phyloP scores from a whole-genome alignment of 768 basidiomycete genomes.

The Leucocoprinus sp. region DNA sequence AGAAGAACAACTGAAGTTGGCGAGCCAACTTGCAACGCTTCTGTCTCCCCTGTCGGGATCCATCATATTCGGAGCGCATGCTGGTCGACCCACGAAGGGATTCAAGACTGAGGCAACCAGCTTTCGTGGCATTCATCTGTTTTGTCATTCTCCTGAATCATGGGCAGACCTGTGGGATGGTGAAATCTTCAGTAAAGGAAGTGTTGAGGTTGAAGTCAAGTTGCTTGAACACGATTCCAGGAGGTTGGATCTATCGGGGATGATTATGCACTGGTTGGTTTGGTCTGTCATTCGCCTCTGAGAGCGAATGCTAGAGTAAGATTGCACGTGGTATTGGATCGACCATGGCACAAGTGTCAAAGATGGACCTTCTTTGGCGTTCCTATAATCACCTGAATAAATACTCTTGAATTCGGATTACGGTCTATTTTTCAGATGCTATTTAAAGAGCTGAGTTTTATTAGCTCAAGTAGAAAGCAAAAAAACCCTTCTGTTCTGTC shows the following conservation, averaged over 20 bases:
- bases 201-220: conserved; percentile 7
- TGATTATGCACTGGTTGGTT: not conserved
- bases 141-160: conserved; percentile 12
- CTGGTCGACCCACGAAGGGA: conserved; percentile 18
- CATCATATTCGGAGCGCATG: conserved; percentile 30
- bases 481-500: too few relatives aligned
- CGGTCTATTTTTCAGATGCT: too few relatives aligned
- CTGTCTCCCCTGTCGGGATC: conserved; percentile 26
- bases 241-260: not conserved
- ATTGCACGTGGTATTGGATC: not conserved
- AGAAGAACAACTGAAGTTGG: conserved; percentile 22
- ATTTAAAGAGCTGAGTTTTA: too few relatives aligned
- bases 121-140: conserved; percentile 4
- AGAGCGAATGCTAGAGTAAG: not conserved
- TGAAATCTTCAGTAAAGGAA: conserved; percentile 5
- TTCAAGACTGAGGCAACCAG: conserved; percentile 11
- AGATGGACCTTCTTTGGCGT: too few relatives aligned
- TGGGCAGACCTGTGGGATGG: conserved; percentile 11
- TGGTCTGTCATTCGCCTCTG: conserved; percentile 2
- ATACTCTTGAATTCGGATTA: too few relatives aligned
- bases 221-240: not conserved
- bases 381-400: too few relatives aligned
- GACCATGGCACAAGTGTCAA: too few relatives aligned
- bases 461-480: too few relatives aligned
- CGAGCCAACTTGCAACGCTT: conserved; percentile 22